Conservation (phyloP, 2,329 filamentous ascomycete species). For the Aspergillus phoenicis region DNA sequence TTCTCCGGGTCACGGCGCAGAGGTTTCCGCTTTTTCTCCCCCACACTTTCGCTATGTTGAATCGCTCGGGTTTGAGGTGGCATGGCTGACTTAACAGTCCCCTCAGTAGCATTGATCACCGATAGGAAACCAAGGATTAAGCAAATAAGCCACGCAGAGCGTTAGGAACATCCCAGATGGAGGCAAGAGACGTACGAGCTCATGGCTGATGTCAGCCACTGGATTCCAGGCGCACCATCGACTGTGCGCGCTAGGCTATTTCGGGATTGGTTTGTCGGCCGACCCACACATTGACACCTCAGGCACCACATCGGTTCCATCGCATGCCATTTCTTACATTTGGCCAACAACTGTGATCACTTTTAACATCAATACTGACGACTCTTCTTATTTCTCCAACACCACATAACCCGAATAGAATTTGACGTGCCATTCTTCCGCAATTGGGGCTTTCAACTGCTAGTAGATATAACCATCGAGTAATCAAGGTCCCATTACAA, state of each 20-base stretch:
- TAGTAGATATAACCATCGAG: background rate
- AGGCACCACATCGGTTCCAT: too few relatives aligned
- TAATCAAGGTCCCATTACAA: background rate
- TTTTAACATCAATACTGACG: too few relatives aligned
- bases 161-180: too few relatives aligned
- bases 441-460: background rate
- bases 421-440: too few relatives aligned
- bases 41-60: background rate
- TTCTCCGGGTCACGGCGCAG: conserved; percentile 27
- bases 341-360: too few relatives aligned
- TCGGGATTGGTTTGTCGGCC: too few relatives aligned
- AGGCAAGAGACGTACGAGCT: background rate
- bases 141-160: background rate
- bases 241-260: too few relatives aligned
- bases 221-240: too few relatives aligned
- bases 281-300: too few relatives aligned
- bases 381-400: too few relatives aligned
- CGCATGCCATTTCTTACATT: too few relatives aligned
- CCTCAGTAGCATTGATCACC: background rate
- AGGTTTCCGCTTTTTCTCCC: conserved; percentile 23
- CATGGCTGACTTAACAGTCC: conserved; percentile 4
- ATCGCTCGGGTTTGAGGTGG: background rate
- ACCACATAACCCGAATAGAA: too few relatives aligned
- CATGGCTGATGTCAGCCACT: conserved; percentile 13
- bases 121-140: background rate